Percentiles rank a stretch among this genome's conserved stretches.
phyloP scores from a whole-genome alignment of 2,329 filamentous ascomycete species.

The Acrocalymma vagum region DNA sequence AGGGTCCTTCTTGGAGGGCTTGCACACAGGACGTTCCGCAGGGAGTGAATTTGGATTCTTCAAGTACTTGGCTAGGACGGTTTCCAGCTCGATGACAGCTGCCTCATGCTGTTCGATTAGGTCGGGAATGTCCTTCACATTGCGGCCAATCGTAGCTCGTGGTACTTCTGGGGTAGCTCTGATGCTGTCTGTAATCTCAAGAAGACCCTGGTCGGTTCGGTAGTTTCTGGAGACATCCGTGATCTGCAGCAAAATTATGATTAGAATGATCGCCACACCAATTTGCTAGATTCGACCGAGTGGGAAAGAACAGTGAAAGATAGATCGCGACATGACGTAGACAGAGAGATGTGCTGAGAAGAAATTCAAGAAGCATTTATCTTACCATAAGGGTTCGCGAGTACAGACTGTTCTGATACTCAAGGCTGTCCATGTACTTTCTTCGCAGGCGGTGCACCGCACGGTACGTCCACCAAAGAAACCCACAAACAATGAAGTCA shows the following conservation, averaged over 20 bases:
- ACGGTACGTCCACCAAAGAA: conserved; percentile 91
- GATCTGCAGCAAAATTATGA: too few relatives aligned
- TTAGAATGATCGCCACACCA: too few relatives aligned
- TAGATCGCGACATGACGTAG: too few relatives aligned
- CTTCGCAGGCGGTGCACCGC: conserved; percentile 76
- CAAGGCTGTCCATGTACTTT: conserved; percentile 82
- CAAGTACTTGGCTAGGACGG: conserved; percentile 86
- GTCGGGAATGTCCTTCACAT: conserved; percentile 87
- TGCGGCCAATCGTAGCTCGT: conserved; percentile 83
- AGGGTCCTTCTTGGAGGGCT: conserved; percentile 78
- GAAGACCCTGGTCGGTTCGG: conserved; percentile 85
- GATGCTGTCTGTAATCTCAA: conserved; percentile 81
- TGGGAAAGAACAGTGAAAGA: too few relatives aligned
- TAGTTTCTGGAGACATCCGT: conserved; percentile 83
- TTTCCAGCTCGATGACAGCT: conserved; percentile 82
- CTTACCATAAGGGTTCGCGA: conserved; percentile 68
- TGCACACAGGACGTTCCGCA: conserved; percentile 77
- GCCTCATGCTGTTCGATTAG: conserved; percentile 86
- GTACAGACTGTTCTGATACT: conserved; percentile 89
- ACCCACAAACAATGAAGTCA: conserved; percentile 77
- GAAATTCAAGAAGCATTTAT: too few relatives aligned
- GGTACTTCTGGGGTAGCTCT: conserved; percentile 82
- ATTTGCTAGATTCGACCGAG: too few relatives aligned
- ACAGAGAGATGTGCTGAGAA: too few relatives aligned
- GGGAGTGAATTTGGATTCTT: conserved; percentile 86